Conservation (phyloP, 306 rosid species). For the Luffa aegyptiaca region DNA sequence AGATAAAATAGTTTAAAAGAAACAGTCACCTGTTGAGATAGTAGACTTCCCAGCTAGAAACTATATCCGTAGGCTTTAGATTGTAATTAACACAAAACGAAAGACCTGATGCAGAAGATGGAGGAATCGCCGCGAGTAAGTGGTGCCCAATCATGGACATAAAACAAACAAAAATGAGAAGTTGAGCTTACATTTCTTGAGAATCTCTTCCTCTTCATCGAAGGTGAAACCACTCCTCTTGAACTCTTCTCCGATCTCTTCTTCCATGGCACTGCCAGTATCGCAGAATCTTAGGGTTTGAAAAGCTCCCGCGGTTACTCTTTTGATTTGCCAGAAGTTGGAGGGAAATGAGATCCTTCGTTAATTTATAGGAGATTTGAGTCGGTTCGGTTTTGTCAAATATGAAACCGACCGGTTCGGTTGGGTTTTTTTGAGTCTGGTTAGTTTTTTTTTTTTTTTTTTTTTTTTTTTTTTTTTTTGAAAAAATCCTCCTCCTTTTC, state of each 20-base stretch:
- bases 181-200: constrained; percentile 47
- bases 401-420: not conserved
- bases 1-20: not conserved
- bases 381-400: not conserved
- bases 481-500: too few species aligned
- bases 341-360: constrained; percentile 39
- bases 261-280: constrained; percentile 49
- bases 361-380: not conserved
- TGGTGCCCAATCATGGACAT: not conserved
- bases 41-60: constrained; percentile 83
- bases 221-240: constrained; percentile 35
- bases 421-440: too few species aligned
- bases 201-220: constrained; percentile 62
- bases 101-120: constrained; percentile 34
- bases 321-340: constrained; percentile 25
- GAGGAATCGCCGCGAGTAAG: not conserved
- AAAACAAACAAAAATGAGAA: not conserved
- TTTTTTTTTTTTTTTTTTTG: too few species aligned
- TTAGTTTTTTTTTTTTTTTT: too few species aligned
- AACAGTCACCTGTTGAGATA: constrained; percentile 70
- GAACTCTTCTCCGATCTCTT: constrained; percentile 61
- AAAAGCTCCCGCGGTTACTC: constrained; percentile 9
- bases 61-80: constrained; percentile 66
- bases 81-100: constrained; percentile 63
- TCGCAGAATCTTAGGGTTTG: not conserved